Conservation (phyloP, 441 rosid species). For the Gossypium laxum region DNA sequence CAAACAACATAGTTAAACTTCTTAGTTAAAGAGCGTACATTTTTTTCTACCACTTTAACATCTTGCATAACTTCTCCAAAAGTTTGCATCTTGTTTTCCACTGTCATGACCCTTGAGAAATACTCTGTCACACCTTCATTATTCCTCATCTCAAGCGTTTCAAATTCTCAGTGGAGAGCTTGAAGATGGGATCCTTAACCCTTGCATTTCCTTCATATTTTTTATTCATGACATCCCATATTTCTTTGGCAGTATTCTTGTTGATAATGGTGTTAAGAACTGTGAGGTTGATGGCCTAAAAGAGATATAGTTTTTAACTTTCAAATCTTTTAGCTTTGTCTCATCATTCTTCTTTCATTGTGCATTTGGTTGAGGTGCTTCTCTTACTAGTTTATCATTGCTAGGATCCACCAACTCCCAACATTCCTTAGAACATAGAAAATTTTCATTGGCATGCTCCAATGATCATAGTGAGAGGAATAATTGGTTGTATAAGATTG, state of each 20-base stretch:
- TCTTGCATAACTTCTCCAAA: neutral
- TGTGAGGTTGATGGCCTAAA: neutral
- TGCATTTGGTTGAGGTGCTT: neutral
- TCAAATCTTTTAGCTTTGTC: neutral
- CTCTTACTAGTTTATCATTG: too few relatives aligned
- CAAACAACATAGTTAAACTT: neutral
- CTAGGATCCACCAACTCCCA: too few relatives aligned
- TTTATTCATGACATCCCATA: neutral
- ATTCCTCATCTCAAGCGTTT: neutral
- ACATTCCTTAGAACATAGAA: too few relatives aligned
- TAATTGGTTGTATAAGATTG: too few relatives aligned
- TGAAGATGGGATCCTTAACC: neutral
- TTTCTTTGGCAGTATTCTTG: neutral
- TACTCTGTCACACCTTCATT: neutral
- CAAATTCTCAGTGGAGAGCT: neutral
- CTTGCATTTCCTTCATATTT: neutral
- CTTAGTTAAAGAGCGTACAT: neutral
- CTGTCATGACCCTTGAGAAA: neutral
- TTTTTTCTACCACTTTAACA: neutral
- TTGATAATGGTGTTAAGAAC: neutral
- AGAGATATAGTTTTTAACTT: neutral
- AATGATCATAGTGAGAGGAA: too few relatives aligned
- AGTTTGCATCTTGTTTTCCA: neutral
- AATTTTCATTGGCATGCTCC: too few relatives aligned
- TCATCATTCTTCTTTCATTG: neutral